Evolutionary conservation across 768 basidiomycete species (phyloP), one percentile per base, ranked within the genome.

Genomic region (Jaapia argillacea): DNA sequence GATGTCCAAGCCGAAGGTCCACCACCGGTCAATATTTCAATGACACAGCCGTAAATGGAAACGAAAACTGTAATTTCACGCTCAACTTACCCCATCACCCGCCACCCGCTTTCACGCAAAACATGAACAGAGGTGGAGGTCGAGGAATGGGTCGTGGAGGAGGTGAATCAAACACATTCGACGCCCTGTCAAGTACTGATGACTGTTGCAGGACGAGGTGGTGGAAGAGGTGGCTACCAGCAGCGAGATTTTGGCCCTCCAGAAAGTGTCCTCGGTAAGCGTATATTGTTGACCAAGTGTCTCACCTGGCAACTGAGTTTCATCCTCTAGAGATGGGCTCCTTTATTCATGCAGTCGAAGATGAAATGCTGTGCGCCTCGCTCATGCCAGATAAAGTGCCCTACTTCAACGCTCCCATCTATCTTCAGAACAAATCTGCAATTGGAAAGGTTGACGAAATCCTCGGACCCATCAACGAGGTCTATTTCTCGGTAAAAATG

Each of bases 371-470:
- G 41, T 99, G 96, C 62, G 71, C 81, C 5, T 90, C 92, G 3
- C 64, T 78, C 16, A 74, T 89, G 58, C 65, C 82, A 2, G 82
- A 93, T 64, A 94, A 88, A 69, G 91, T 99, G 22, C 96, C 96
- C 0, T 94, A 92, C 64, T 99, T 99, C 77, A 99, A 99, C 62
- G 93, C 94, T 0, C 93, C 94, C 40, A 91, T 98, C 58, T 98
- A 94, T 63, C 76, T 98, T 42, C 82, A 89, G 70, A 96, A 97
- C 64, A 98, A 96, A 66, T 87, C 90, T 6, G 72, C 79, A 51
- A 90, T 98, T 48, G 94, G 96, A 48, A 97, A 96, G 67, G 85
- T 99, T 33, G 96, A 99, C 64, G 96, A 99, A 64, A 98, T 99
- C 52, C 76, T 99, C n/a, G 96, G 96, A 2, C 94, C 96, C 13